Evolutionary conservation across 2,329 filamentous ascomycete genomes (phyloP), one percentile per base, ranked within the genome.

Genomic region (Beauveria bassiana): DNA sequence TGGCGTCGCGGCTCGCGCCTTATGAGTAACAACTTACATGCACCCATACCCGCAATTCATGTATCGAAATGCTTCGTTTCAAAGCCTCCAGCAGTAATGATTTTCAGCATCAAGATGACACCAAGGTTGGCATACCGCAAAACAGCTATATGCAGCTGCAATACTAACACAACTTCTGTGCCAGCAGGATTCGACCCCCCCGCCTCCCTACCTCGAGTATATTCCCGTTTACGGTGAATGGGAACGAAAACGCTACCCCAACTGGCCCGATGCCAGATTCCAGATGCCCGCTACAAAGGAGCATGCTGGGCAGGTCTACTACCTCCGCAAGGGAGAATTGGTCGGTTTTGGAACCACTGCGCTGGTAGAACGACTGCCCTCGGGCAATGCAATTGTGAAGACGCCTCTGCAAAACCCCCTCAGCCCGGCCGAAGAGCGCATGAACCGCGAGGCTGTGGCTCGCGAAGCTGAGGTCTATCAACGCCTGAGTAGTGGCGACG

Each of bases 401-500:
- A 65, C 62, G 40, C 66, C 66, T 7, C 66, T 64, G 10, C 62
- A 64, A 34, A 69, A 68, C 45, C 67, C 66, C 6, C 64, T 67
- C 45, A 26, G 22, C 45, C 20, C 20, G 6, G 3, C 28, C 20
- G 46, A 42, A 40, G 55, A 58, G 18, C 55, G 24, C 9, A 42
- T 40, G 34, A 58, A 58, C 62, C 64, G 62, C 61, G 64, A 38
- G 64, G 61, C 62, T 49, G 66, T 66, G 52, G 65, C 63, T 28
- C 64, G 62, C 20, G 69, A 71, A 64, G 63, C 63, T 43, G 61
- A 67, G 47, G 67, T 70, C 59, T 70, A 71, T 61, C 47, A 63
- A 43, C 65, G 62, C 42, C 47, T 69, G 8, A 65, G 66, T 20
- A 51, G 55, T 20, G 65, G 66, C 31, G 40, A 46, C 26, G 42